Evolutionary conservation across 75 land plant genomes (phyloP), one percentile per base, ranked within the genome.

Genomic region (Larix kaempferi): DNA sequence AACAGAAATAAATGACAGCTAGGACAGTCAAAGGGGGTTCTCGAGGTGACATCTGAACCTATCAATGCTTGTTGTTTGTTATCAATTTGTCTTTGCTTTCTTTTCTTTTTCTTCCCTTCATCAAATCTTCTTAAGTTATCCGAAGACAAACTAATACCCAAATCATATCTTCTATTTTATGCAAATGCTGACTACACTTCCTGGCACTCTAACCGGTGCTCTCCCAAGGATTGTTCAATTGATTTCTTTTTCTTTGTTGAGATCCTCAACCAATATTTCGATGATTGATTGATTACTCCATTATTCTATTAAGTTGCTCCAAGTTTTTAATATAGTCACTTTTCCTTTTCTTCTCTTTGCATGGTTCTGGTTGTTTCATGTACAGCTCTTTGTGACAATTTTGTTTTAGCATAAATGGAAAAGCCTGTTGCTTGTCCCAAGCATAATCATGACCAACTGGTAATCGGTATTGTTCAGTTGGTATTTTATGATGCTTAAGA

Each of bases 81-180:
- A 41, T 41, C 73, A 69, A 69, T 41, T 69, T 39, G 49, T 67
- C 73, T 69, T 41, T 69, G 39, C 23, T 69, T 69, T 69, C 73
- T 69, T 69, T 69, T n/a, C 23, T 69, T 69, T 69, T 69, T 69
- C 52, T 69, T 69, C 73, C 54, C 73, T 69, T 39, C 73, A n/a
- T 69, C 49, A 41, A 22, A 69, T 41, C 2, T 33, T 65, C 22
- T 69, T 41, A 13, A 41, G 4, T 69, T 69, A 69, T 69, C 73
- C 3, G n/a, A 22, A 69, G 73, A 41, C 49, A 69, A 41, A 33
- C 19, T 6, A 69, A 41, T 33, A n/a, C n/a, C 49, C 52, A 11
- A 39, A 39, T 25, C 73, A 69, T 69, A 39, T 69, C 52, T 69
- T 37, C 49, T 17, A 69, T 19, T 41, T 25, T 41, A 25, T 8